Evolutionary conservation across 345 rosid genomes (phyloP), one percentile per base, ranked within the genome.

Genomic region (Xanthoceras sorbifolium): DNA sequence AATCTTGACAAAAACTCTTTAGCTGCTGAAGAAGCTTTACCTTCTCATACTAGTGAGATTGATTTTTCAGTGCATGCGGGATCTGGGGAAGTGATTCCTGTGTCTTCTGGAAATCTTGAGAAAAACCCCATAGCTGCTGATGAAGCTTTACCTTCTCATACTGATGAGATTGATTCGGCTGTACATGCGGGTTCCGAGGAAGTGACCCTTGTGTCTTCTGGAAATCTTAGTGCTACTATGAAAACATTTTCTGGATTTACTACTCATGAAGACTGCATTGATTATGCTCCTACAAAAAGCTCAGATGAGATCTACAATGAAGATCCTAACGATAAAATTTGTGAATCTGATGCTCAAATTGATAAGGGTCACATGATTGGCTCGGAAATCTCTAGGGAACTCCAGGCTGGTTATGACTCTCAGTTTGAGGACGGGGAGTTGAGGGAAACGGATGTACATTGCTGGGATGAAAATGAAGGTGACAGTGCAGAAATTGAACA

Each of bases 381-480:
- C 26, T 14, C 59, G 23, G 62, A 61, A 63, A 84, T 66, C 17
- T 72, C 62, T 3, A 34, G 61, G 46, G 87, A 85, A 26, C 76
- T 74, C 59, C 85, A 87, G 80, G 82, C 82, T 80, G 92, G 87
- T 75, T 84, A 85, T 79, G 88, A 87, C 29, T 90, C 92, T 52
- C 88, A 83, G 75, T 83, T 86, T 77, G 92, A 90, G 83, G 92
- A 90, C 64, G 90, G 94, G 61, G 94, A 90, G 74, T 81, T 90
- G 79, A 85, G 87, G 74, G 94, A 88, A 72, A 71, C 86, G 4
- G 84, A 83, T 72, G 57, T 69, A 5, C 79, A 28, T 54, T 75
- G 55, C 81, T 85, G 84, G 87, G 87, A 78, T 71, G 87, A 88
- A 59, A 76, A 83, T 55, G 81, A 76, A 22, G 78, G 69, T 1